phyloP scores from a whole-genome alignment of 352 stramenopile genomes.

The Globisporangium cederbergense region DNA sequence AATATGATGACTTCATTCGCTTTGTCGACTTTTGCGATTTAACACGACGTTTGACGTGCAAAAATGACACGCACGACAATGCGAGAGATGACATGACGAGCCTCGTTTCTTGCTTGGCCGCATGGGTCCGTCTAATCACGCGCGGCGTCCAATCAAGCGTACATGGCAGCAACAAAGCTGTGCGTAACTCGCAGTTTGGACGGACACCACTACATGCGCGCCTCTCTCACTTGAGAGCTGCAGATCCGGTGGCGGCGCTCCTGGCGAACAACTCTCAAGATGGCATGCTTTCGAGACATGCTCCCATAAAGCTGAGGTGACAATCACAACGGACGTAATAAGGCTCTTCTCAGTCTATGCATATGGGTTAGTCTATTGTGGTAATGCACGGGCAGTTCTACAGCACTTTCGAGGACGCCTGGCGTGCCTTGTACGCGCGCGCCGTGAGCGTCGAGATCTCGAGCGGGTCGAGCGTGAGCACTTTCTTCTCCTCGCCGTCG shows the following conservation, averaged over 20 bases:
- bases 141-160: slow-evolving; percentile 7
- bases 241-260: neutral
- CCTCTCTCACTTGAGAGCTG: neutral
- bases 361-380: neutral
- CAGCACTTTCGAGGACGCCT: slow-evolving; percentile 12
- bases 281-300: neutral
- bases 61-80: neutral
- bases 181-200: neutral
- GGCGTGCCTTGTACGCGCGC: slow-evolving; percentile 9
- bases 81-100: neutral
- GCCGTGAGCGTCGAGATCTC: slow-evolving; percentile 18
- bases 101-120: neutral
- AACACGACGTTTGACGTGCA: neutral
- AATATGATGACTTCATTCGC: too few species aligned
- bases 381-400: neutral
- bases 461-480: slow-evolving; percentile 21
- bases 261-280: neutral
- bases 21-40: neutral
- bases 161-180: neutral
- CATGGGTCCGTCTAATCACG: slow-evolving; percentile 7
- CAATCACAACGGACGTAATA: neutral
- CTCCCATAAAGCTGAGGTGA: too few species aligned
- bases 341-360: neutral
- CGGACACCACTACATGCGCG: neutral
- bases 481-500: slow-evolving; percentile 22